Evolutionary conservation across 306 rosid genomes (phyloP).

Genomic region (Lathyrus oleraceus): DNA sequence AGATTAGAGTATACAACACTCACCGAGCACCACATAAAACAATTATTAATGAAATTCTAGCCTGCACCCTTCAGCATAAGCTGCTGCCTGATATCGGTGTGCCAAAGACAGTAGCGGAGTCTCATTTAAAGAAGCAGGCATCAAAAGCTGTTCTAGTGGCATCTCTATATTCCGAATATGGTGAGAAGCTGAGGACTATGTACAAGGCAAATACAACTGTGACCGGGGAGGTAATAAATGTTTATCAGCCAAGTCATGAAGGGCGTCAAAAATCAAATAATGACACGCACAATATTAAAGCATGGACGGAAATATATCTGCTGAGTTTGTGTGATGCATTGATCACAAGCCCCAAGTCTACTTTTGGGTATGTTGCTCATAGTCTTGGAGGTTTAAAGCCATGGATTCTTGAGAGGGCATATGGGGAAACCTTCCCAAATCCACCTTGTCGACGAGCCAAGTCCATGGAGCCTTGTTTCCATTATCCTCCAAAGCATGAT

Average conservation of each 20-base stretch:
- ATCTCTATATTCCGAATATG: slow-evolving; percentile 64
- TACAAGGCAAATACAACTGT: slow-evolving; percentile 50
- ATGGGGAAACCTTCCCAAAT: slow-evolving; percentile 49
- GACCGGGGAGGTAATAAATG: slow-evolving; percentile 53
- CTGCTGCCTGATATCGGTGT: slow-evolving; percentile 52
- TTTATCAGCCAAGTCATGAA: slow-evolving; percentile 80
- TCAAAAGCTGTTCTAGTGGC: slow-evolving; percentile 69
- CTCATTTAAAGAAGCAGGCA: slow-evolving; percentile 38
- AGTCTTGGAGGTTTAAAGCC: slow-evolving; percentile 80
- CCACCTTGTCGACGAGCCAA: slow-evolving; percentile 67
- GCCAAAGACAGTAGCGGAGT: slow-evolving; percentile 23
- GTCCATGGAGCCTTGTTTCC: slow-evolving; percentile 86
- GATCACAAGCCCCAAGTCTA: slow-evolving; percentile 76
- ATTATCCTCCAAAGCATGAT: slow-evolving; percentile 70
- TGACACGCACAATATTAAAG: slow-evolving; percentile 65
- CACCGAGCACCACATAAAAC: slow-evolving; percentile 48
- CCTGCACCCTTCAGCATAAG: slow-evolving; percentile 59
- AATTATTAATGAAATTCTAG: slow-evolving; percentile 58
- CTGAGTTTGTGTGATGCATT: slow-evolving; percentile 70
- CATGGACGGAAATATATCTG: slow-evolving; percentile 72
- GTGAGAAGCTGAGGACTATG: slow-evolving; percentile 55
- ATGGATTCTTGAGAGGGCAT: slow-evolving; percentile 69
- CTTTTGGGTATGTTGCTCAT: slow-evolving; percentile 84
- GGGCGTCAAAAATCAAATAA: slow-evolving; percentile 62
- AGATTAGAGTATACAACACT: slow-evolving; percentile 51